Evolutionary conservation across 139 green algal genomes (phyloP).

Genomic region (Picochlorum sp.): DNA sequence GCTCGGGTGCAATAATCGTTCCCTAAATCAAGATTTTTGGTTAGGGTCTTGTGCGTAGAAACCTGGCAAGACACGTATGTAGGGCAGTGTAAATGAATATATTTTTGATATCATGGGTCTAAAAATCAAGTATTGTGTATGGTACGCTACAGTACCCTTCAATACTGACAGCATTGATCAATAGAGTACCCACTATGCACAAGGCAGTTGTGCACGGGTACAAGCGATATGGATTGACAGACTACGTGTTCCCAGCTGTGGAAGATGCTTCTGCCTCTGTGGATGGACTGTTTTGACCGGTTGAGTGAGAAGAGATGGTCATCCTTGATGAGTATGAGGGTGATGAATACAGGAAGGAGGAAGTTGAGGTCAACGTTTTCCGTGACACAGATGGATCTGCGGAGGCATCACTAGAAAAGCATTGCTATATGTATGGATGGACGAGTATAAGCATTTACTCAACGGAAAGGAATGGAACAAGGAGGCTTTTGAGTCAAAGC

Average conservation of each 20-base stretch:
- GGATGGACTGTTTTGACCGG: constrained; percentile 30
- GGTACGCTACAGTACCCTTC: constrained; percentile 38
- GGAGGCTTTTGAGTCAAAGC: constrained; percentile 35
- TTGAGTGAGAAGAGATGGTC: constrained; percentile 47
- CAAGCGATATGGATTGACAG: constrained; percentile 43
- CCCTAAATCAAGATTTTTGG: too few relatives aligned
- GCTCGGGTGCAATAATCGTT: too few relatives aligned
- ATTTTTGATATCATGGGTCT: not conserved
- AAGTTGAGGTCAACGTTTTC: constrained; percentile 16
- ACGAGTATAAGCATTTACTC: constrained; percentile 22
- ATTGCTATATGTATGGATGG: not conserved
- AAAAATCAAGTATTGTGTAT: constrained; percentile 37
- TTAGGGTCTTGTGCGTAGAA: too few relatives aligned
- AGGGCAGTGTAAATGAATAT: not conserved
- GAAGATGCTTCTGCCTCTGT: not conserved
- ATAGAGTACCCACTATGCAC: constrained; percentile 26
- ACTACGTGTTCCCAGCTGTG: constrained; percentile 53
- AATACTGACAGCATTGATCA: constrained; percentile 47
- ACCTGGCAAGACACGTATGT: too few relatives aligned
- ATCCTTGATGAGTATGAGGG: constrained; percentile 66
- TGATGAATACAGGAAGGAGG: constrained; percentile 57
- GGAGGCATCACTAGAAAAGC: not conserved
- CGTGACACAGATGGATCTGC: not conserved
- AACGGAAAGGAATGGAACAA: constrained; percentile 43
- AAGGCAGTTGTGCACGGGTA: constrained; percentile 46